Base-by-base conservation (phyloP, 1,284 basidiomycete species). In the Cutaneotrichosporon mucoides region DNA sequence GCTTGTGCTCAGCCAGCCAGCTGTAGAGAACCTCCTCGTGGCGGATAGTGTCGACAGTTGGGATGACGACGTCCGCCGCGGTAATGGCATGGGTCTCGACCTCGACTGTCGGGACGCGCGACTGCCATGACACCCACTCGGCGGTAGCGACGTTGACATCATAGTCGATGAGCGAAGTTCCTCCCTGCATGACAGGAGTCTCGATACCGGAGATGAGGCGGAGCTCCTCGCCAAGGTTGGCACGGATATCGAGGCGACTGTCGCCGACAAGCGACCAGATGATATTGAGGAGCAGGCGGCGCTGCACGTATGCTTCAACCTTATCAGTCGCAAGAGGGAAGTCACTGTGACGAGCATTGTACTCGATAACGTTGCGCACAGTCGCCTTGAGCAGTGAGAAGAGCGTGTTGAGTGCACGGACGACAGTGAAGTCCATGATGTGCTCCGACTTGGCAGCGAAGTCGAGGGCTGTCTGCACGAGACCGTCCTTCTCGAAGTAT, bases 191-290 rank as follows among this genome's bases (percentile, higher is more conserved):
- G 0, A 86, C 82, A 1, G 96, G 96, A 10, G 96, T 82, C 69
- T 98, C 94, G 63, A 98, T 87, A 45, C 89, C 92, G 2, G 92
- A 93, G 57, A 90, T 87, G 60, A 85, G 84, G 46, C 88, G 83
- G 37, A 99, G 79, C 78, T 89, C 92, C 60, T 93, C 88, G 63
- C 95, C 93, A 82, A 99, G 87, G 68, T 89, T 86, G 6, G 90
- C 88, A 33, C 96, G 88, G 55, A 91, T 81, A 62, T 94, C 91
- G 50, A 97, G 82, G 70, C 90, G 90, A 15, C 92, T 88, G 72
- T 99, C 97, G 40, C 97, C 97, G 36, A 93, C 90, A 76, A 99
- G 97, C 0, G 96, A 92, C 96, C 96, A 99, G 48, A 99, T 89
- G 65, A 99, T 86, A 74, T 86, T 92, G 72, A 98, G 84, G 5